These are phyloP conservation scores for Backusella mclennaniae DNA, from an alignment of 192 early-diverging fungal genomes.

Conservation along the genomic window DNA sequence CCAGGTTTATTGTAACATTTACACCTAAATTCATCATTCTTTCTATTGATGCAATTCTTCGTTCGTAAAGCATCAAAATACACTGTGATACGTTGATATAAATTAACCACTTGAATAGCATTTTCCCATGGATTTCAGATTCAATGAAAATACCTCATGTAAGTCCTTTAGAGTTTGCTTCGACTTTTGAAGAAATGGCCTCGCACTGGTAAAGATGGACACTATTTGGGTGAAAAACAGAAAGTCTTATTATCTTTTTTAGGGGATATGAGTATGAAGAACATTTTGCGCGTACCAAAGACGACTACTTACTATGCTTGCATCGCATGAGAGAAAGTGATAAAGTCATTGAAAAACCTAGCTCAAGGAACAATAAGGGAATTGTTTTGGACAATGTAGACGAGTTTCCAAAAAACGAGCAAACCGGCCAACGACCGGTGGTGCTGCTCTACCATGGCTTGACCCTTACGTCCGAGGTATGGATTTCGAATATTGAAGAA, in stretches of 20 bases:
- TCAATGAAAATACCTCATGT: neutral
- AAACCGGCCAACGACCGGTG: slow-evolving; percentile 56
- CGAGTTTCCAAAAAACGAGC: neutral
- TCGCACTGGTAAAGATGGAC: neutral
- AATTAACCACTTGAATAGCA: neutral
- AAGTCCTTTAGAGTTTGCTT: neutral
- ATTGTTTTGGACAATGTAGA: neutral
- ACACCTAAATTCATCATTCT: neutral
- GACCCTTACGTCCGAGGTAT: slow-evolving; percentile 89
- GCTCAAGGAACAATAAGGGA: neutral
- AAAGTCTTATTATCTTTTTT: too few relatives aligned
- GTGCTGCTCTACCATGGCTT: slow-evolving; percentile 95
- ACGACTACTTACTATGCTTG: slow-evolving; percentile 77
- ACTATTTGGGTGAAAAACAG: too few relatives aligned
- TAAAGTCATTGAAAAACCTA: neutral
- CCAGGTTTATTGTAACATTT: neutral
- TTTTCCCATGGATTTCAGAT: neutral
- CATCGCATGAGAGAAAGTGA: slow-evolving; percentile 67
- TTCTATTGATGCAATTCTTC: neutral
- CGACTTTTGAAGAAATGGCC: neutral
- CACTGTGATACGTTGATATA: neutral
- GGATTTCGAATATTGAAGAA: slow-evolving; percentile 83
- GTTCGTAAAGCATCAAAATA: neutral
- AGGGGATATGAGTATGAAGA: slow-evolving; percentile 60
- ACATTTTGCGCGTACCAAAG: slow-evolving; percentile 78